Evolutionary conservation across 192 early-diverging fungal genomes (phyloP).

Genomic region (Diversispora epigaea): DNA sequence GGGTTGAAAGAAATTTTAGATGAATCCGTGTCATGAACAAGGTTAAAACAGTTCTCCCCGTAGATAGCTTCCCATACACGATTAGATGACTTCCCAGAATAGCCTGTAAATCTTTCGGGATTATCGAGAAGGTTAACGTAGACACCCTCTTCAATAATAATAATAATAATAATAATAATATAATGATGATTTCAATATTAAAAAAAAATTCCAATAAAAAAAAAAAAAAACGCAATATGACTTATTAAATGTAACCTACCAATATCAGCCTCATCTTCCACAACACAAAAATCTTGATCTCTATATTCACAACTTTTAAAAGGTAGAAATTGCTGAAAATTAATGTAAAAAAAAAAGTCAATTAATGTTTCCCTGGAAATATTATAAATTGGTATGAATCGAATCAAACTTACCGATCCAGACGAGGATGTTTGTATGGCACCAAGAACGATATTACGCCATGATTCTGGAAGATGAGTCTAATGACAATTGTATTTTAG

Average conservation of each 20-base stretch:
- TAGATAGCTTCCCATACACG: constrained; percentile 97
- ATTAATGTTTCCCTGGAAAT: constrained; percentile 8
- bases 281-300: constrained; percentile 83
- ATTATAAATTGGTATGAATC: neutral
- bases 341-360: neutral
- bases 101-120: constrained; percentile 97
- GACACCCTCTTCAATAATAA: constrained; percentile 55
- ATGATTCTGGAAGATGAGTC: constrained; percentile 44
- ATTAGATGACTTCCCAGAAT: constrained; percentile 81
- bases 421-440: constrained; percentile 65
- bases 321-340: constrained; percentile 51
- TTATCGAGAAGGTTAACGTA: constrained; percentile 91
- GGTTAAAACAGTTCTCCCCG: constrained; percentile 94
- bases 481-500: constrained; percentile 4
- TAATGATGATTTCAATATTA: neutral
- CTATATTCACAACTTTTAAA: constrained; percentile 60
- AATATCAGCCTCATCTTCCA: constrained; percentile 74
- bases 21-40: constrained; percentile 56
- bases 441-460: constrained; percentile 61
- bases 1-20: constrained; percentile 33
- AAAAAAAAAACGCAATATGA: neutral
- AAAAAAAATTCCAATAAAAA: neutral
- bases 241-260: constrained; percentile 26
- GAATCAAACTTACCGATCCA: constrained; percentile 38
- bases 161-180: constrained; percentile 8